Evolutionary conservation across 208 protist genomes (phyloP), one percentile per base, ranked within the genome.

Genomic region (Sergeia podlipaevii): DNA sequence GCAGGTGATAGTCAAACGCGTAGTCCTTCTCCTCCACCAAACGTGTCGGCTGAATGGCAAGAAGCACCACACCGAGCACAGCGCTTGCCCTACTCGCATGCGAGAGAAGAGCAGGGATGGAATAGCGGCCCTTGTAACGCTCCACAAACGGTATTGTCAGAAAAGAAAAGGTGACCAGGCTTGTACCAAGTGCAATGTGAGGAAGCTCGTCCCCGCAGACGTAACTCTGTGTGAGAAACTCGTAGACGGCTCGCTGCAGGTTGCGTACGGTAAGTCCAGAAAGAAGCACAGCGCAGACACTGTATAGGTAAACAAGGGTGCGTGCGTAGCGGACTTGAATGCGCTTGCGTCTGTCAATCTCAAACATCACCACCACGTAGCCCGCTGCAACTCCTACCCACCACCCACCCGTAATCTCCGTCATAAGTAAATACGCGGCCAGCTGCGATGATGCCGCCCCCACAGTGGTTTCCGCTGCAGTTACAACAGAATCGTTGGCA

Each of bases 161-260:
- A 11, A 87, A 44, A n/a, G 70, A 50, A 29, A 80, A 85, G 48
- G 75, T 80, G 15, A 69, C 48, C 32, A 60, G 70, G 47, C 37
- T 62, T 20, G 66, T 89, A 24, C 83, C 87, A 15, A 71, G 36
- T 3, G 78, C 70, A 24, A 88, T 76, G 59, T 85, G 74, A 13
- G 56, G 53, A 46, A 78, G 67, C 62, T 87, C 80, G 36, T 68
- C 36, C 30, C 66, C 53, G 10, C 67, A 27, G 4, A 91, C 65
- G 65, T 76, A 88, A 64, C 75, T 85, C 54, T 82, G 79, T n/a
- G 78, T 88, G 36, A 89, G 18, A 46, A 90, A 79, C 65, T 94
- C 87, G 62, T 83, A 94, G 29, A 73, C 68, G 4, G 82, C 77
- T 1, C 82, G 77, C 64, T 94, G 87, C 44, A 88, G 73, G 45